These are phyloP conservation scores for Solanum acaule DNA, from an alignment of 257 asterid species.

Conservation along the genomic window DNA sequence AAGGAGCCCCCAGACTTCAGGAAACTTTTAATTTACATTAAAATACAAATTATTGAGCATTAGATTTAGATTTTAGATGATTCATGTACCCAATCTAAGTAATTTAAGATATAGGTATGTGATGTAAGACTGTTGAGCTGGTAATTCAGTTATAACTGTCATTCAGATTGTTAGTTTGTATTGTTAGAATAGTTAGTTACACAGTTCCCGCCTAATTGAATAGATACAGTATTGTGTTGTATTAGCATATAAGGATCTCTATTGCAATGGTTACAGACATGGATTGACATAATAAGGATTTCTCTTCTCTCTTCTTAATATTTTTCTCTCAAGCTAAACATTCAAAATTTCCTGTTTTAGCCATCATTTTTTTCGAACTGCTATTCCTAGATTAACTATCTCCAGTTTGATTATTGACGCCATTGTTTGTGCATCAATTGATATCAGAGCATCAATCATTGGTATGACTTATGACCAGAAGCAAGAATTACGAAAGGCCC, in stretches of 20 bases:
- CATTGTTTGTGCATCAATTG: background rate
- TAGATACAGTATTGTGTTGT: background rate
- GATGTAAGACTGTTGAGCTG: background rate
- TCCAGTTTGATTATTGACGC: background rate
- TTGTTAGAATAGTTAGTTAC: background rate
- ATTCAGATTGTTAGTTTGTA: too few species aligned
- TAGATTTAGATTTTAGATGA: background rate
- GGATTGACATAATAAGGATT: background rate
- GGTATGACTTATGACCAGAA: too few species aligned
- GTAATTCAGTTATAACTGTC: background rate
- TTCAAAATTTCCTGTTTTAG: background rate
- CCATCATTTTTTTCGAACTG: background rate
- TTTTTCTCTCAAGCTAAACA: background rate
- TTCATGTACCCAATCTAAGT: background rate
- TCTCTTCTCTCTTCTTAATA: background rate
- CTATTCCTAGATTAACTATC: background rate
- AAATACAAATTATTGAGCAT: background rate
- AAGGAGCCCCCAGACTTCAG: too few species aligned
- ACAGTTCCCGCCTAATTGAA: background rate
- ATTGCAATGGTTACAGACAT: background rate
- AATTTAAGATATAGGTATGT: background rate
- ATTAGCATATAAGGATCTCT: background rate
- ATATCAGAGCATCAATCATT: too few species aligned
- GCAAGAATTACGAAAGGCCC: too few species aligned
- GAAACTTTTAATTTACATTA: background rate